phyloP scores from a whole-genome alignment of 148 eudicot species.

The Linanthus parryae region DNA sequence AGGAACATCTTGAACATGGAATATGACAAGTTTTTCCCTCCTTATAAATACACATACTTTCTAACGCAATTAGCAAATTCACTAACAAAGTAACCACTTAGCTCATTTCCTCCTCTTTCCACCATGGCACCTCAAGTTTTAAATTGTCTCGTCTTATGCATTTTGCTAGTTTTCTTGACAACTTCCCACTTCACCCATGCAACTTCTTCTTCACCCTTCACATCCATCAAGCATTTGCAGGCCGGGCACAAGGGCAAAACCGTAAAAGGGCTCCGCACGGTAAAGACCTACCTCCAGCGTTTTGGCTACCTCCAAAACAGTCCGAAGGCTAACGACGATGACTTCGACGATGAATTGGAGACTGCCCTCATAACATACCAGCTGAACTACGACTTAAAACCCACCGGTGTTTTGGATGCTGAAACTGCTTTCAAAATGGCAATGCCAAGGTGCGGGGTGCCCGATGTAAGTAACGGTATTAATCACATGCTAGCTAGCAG shows the following conservation, averaged over 20 bases:
- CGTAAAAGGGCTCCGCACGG: constrained; percentile 7
- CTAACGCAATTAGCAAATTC: too few species aligned
- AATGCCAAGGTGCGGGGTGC: constrained; percentile 18
- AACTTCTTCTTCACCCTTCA: too few species aligned
- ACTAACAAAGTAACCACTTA: too few species aligned
- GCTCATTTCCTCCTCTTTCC: too few species aligned
- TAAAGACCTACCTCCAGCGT: constrained; percentile 11
- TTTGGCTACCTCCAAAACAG: constrained; percentile 14
- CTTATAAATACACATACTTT: too few species aligned
- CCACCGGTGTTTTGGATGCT: constrained; percentile 16
- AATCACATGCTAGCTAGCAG: constrained; percentile 3
- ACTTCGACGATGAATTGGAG: constrained; percentile 22
- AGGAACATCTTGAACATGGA: too few species aligned
- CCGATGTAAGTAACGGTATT: constrained; percentile 9
- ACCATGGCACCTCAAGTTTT: too few species aligned
- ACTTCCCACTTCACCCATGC: too few species aligned
- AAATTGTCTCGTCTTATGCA: too few species aligned
- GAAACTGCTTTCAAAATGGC: constrained; percentile 9
- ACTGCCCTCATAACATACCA: constrained; percentile 17
- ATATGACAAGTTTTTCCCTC: too few species aligned
- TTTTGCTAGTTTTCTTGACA: too few species aligned
- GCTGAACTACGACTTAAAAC: constrained; percentile 11
- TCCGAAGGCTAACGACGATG: not conserved
- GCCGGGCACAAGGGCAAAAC: constrained; percentile 15
- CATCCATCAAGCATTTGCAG: constrained; percentile 13